These are phyloP conservation scores for Lodderomyces orthopsilosis DNA, from an alignment of 1,139 yeast genomes.

Conservation along the genomic window DNA sequence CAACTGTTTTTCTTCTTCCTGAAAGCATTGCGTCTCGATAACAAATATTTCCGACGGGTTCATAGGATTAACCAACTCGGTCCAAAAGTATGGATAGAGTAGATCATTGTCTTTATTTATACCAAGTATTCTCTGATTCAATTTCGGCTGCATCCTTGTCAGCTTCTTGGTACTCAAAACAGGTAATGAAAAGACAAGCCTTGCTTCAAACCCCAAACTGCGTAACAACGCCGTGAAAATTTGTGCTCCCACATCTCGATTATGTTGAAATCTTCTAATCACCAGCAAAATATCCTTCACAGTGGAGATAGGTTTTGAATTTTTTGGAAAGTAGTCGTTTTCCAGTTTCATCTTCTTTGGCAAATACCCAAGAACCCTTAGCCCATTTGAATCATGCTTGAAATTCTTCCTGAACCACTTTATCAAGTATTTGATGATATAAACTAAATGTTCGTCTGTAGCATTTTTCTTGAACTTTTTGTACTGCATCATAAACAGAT, in stretches of 20 bases:
- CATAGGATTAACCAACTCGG: conserved; percentile 36
- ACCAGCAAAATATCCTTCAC: conserved; percentile 17
- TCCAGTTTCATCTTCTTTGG: conserved; percentile 15
- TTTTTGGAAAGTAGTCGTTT: conserved; percentile 18
- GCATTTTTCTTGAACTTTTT: conserved; percentile 19
- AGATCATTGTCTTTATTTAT: conserved; percentile 35
- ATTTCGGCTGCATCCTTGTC: conserved; percentile 23
- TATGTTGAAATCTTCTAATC: conserved; percentile 29
- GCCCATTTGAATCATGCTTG: conserved; percentile 32
- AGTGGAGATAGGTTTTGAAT: conserved; percentile 16
- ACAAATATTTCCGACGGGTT: conserved; percentile 26
- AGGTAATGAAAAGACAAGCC: conserved; percentile 37
- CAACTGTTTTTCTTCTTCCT: conserved; percentile 29
- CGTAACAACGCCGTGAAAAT: conserved; percentile 32
- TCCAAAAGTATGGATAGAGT: conserved; percentile 41
- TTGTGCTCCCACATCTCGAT: conserved; percentile 39
- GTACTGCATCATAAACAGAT: conserved; percentile 16
- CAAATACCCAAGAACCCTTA: conserved; percentile 33
- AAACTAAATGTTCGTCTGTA: conserved; percentile 25
- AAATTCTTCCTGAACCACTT: conserved; percentile 41
- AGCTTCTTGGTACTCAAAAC: conserved; percentile 20
- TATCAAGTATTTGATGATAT: conserved; percentile 32
- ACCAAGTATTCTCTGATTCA: conserved; percentile 20
- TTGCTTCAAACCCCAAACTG: conserved; percentile 31
- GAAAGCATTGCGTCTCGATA: conserved; percentile 32